A percentile compares a stretch with the other conserved stretches of the same genome.
Evolutionary conservation across 257 asterid genomes (phyloP).

Genomic region (Sherardia arvensis): DNA sequence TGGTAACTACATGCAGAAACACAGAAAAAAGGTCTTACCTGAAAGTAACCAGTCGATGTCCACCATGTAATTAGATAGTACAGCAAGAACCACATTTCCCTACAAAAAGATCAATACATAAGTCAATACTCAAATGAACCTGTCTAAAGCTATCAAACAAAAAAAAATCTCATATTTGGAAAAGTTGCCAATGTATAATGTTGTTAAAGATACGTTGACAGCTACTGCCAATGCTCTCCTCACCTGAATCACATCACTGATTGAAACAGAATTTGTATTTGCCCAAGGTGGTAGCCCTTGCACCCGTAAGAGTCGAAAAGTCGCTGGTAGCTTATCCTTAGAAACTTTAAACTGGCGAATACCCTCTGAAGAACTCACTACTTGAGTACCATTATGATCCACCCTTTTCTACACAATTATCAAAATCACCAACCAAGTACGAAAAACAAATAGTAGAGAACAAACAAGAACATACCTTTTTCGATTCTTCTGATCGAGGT

Average conservation of each 20-base stretch:
- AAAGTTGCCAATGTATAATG: not conserved
- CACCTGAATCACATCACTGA: constrained; percentile 79
- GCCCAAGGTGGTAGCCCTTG: constrained; percentile 83
- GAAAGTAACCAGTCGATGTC: constrained; percentile 94
- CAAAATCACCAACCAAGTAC: not conserved
- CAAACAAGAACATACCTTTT: constrained; percentile 1
- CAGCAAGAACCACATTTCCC: constrained; percentile 72
- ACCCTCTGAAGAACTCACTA: constrained; percentile 32
- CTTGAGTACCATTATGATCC: constrained; percentile 18
- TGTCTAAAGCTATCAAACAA: not conserved
- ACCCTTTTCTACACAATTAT: constrained; percentile 14
- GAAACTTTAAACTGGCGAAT: constrained; percentile 41
- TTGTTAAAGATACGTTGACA: not conserved
- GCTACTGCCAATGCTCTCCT: not conserved
- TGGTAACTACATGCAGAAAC: constrained; percentile 1
- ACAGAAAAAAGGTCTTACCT: constrained; percentile 38
- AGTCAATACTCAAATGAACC: not conserved
- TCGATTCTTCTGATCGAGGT: constrained; percentile 13
- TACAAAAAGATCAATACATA: constrained; percentile 19
- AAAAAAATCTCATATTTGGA: not conserved
- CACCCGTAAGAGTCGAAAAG: constrained; percentile 69
- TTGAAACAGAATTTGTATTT: constrained; percentile 81
- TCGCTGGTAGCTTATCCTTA: constrained; percentile 37
- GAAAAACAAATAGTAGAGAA: not conserved
- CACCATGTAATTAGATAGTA: constrained; percentile 93